A percentile compares a stretch with the other conserved stretches of the same genome.
Evolutionary conservation across 2,329 filamentous ascomycete species (phyloP).

Genomic region (Chaetomiaceae sp.): DNA sequence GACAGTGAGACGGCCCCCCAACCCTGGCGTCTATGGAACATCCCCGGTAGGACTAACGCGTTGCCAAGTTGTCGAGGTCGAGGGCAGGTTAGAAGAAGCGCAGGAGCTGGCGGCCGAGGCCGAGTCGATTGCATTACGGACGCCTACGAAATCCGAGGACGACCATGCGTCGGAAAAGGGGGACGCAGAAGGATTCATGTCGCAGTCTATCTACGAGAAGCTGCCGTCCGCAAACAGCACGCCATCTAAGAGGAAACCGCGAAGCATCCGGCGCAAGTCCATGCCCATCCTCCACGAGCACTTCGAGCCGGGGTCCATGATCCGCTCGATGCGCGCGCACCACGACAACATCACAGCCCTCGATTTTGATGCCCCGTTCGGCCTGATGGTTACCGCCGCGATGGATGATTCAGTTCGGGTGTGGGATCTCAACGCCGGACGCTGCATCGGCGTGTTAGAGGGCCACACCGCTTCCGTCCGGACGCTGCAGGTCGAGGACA

Average conservation of each 20-base stretch:
- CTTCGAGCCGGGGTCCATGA: slow-evolving; percentile 80
- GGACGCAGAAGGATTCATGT: slow-evolving; percentile 69
- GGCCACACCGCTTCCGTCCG: slow-evolving; percentile 93
- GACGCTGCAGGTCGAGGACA: slow-evolving; percentile 89
- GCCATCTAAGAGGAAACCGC: slow-evolving; percentile 44
- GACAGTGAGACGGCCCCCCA: slow-evolving; percentile 55
- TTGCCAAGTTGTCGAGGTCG: slow-evolving; percentile 56
- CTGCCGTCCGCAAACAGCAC: slow-evolving; percentile 54
- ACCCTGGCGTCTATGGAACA: neutral
- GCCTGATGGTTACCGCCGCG: slow-evolving; percentile 85
- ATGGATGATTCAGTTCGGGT: slow-evolving; percentile 91
- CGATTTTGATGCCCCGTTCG: slow-evolving; percentile 97
- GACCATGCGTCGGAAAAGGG: slow-evolving; percentile 47
- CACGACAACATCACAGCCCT: slow-evolving; percentile 81
- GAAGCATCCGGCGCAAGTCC: slow-evolving; percentile 65
- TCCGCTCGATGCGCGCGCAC: slow-evolving; percentile 84
- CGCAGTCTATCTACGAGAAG: slow-evolving; percentile 94
- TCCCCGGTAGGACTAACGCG: slow-evolving; percentile 10
- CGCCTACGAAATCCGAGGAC: slow-evolving; percentile 47
- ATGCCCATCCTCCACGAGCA: slow-evolving; percentile 96
- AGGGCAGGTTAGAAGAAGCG: slow-evolving; percentile 55
- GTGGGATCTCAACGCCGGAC: slow-evolving; percentile 91
- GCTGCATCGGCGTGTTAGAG: slow-evolving; percentile 86
- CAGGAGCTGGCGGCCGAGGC: slow-evolving; percentile 54
- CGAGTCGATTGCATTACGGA: slow-evolving; percentile 48